Evolutionary conservation across 2,329 filamentous ascomycete genomes (phyloP).

Genomic region (Purpureocillium lavendulum): DNA sequence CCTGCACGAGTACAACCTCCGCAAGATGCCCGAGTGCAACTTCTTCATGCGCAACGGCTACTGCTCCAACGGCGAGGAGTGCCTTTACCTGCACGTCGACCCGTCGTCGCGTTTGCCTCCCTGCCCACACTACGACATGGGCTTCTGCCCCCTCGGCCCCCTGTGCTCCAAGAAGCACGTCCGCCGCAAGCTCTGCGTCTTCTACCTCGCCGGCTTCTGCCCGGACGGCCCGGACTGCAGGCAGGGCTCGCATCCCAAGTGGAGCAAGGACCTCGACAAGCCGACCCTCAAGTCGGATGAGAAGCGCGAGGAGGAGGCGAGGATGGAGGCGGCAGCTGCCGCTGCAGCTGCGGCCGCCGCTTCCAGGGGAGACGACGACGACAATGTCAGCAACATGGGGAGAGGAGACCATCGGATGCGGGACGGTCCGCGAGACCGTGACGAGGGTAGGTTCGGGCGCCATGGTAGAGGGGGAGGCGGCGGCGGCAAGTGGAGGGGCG

Average conservation of each 20-base stretch:
- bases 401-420: slow-evolving; percentile 20
- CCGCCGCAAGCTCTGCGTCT: slow-evolving; percentile 69
- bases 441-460: slow-evolving; percentile 22
- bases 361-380: slow-evolving; percentile 23
- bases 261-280: slow-evolving; percentile 68
- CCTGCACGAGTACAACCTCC: slow-evolving; percentile 94
- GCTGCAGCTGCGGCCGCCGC: slow-evolving; percentile 14
- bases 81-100: slow-evolving; percentile 84
- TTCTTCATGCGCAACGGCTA: slow-evolving; percentile 91
- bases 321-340: slow-evolving; percentile 14
- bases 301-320: slow-evolving; percentile 44
- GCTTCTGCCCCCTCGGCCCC: slow-evolving; percentile 88
- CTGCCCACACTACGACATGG: slow-evolving; percentile 87
- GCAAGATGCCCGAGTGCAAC: slow-evolving; percentile 97
- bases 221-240: slow-evolving; percentile 71
- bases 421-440: slow-evolving; percentile 24
- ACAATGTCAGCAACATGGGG: no score
- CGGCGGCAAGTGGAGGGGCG: slow-evolving; percentile 29
- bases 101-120: slow-evolving; percentile 70
- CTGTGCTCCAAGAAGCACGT: slow-evolving; percentile 84
- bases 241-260: slow-evolving; percentile 75
- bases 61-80: slow-evolving; percentile 95
- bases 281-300: slow-evolving; percentile 62
- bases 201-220: slow-evolving; percentile 91
- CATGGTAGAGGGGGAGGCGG: slow-evolving; percentile 21